Evolutionary conservation across 164 flowering plant genomes (phyloP), one percentile per base, ranked within the genome.

Genomic region (Vitis rotundifolia): DNA sequence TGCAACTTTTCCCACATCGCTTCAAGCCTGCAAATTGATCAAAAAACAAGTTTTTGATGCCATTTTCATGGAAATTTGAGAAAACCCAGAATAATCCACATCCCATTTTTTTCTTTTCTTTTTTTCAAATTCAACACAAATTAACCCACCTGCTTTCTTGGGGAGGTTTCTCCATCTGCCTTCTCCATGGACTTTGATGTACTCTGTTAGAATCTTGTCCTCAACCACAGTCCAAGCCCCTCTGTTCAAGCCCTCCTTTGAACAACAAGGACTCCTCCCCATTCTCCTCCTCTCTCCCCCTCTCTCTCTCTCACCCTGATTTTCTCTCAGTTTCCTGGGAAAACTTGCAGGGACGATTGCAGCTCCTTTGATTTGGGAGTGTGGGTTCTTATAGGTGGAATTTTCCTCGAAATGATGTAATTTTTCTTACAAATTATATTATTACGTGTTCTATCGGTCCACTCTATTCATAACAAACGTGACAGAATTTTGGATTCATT

Each of bases 91-190:
- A 1, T 2, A 37, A 37, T 5, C 44, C 44, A 37, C 44, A 37
- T 37, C 44, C 7, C 7, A 3, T 37, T 37, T 37, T 37, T 37
- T 29, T 29, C 37, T 29, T 29, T 29, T 55, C 16, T 56, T 11
- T 56, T 3, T 56, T 22, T 29, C 44, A 7, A 10, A 15, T 1
- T 61, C 31, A 10, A 37, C 5, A 6, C 44, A 37, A 61, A 12
- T 31, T 31, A 61, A 3, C 28, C 9, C 1, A 81, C 84, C 85
- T 61, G 85, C 80, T 76, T 47, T 63, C 22, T 63, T 76, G 68
- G 85, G 82, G 18, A 82, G 72, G 31, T 66, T 70, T 76, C 75
- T 69, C 85, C 85, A 82, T 49, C 63, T 71, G 19, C 85, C 85
- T 72, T 82, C 80, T 3, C 85, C 85, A 13, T 77, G 72, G n/a